phyloP scores from a whole-genome alignment of 805 yeast genomes.

The Pichia thaimueangensis region DNA sequence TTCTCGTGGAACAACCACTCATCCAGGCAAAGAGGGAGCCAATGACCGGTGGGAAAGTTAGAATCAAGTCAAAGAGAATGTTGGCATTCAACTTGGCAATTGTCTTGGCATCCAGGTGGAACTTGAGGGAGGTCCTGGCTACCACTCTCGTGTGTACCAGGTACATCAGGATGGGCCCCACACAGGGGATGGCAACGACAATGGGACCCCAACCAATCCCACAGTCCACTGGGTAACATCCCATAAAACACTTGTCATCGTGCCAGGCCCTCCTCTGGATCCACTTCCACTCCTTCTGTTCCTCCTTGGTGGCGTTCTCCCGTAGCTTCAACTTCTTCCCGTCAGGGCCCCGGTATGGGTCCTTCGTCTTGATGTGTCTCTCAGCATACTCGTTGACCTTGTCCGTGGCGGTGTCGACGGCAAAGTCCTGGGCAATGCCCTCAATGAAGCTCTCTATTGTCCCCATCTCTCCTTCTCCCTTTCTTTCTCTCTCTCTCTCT shows the following conservation, averaged over 20 bases:
- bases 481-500: background rate
- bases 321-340: slow-evolving; percentile 62
- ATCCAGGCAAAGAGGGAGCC: slow-evolving; percentile 78
- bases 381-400: slow-evolving; percentile 62
- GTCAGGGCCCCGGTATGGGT: slow-evolving; percentile 52
- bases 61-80: slow-evolving; percentile 63
- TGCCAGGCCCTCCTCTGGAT: slow-evolving; percentile 80
- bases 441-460: slow-evolving; percentile 6
- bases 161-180: slow-evolving; percentile 85
- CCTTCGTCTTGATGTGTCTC: slow-evolving; percentile 53
- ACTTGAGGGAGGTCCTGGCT: slow-evolving; percentile 48
- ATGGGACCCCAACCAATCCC: slow-evolving; percentile 78
- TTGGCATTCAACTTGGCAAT: slow-evolving; percentile 71
- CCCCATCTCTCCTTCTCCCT: background rate
- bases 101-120: slow-evolving; percentile 51
- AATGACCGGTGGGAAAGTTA: slow-evolving; percentile 72
- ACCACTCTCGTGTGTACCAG: slow-evolving; percentile 67
- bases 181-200: slow-evolving; percentile 56
- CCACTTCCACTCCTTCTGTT: slow-evolving; percentile 62
- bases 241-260: slow-evolving; percentile 78
- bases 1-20: slow-evolving; percentile 81
- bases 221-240: slow-evolving; percentile 67
- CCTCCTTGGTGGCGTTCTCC: slow-evolving; percentile 47
- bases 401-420: slow-evolving; percentile 35
- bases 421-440: slow-evolving; percentile 13